Evolutionary conservation across 345 rosid genomes (phyloP).

Genomic region (Laguncularia racemosa): DNA sequence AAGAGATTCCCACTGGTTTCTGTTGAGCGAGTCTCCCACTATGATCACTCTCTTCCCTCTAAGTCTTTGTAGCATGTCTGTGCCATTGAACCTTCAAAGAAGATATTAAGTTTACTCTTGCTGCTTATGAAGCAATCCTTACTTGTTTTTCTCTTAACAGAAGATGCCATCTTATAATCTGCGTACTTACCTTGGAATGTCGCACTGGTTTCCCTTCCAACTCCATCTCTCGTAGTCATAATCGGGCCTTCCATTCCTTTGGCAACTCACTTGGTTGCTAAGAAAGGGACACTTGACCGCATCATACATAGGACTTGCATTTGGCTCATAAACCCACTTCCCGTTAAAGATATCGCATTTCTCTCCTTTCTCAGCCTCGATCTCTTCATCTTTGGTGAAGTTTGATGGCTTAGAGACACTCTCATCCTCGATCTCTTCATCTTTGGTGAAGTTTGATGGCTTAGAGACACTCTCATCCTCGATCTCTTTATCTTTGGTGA

Average conservation of each 20-base stretch:
- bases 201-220: slow-evolving; percentile 40
- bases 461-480: background rate
- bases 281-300: slow-evolving; percentile 34
- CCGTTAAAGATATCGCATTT: slow-evolving; percentile 39
- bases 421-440: slow-evolving; percentile 2
- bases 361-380: background rate
- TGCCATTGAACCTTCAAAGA: slow-evolving; percentile 32
- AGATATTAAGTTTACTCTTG: background rate
- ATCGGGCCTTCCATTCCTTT: slow-evolving; percentile 41
- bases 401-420: background rate
- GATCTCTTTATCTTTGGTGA: background rate
- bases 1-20: slow-evolving; percentile 58
- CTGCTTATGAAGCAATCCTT: background rate
- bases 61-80: slow-evolving; percentile 37
- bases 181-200: slow-evolving; percentile 28
- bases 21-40: slow-evolving; percentile 50
- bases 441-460: background rate
- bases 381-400: background rate
- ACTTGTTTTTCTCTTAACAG: background rate
- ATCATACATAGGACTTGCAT: slow-evolving; percentile 20
- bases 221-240: slow-evolving; percentile 42
- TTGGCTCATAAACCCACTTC: slow-evolving; percentile 41
- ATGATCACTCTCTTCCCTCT: slow-evolving; percentile 43
- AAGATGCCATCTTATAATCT: background rate
- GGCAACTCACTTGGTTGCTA: slow-evolving; percentile 40